Percentiles rank a stretch among this genome's conserved stretches.
Evolutionary conservation across 2,329 filamentous ascomycete genomes (phyloP).

Genomic region (Fusarium brevicatenulatum): DNA sequence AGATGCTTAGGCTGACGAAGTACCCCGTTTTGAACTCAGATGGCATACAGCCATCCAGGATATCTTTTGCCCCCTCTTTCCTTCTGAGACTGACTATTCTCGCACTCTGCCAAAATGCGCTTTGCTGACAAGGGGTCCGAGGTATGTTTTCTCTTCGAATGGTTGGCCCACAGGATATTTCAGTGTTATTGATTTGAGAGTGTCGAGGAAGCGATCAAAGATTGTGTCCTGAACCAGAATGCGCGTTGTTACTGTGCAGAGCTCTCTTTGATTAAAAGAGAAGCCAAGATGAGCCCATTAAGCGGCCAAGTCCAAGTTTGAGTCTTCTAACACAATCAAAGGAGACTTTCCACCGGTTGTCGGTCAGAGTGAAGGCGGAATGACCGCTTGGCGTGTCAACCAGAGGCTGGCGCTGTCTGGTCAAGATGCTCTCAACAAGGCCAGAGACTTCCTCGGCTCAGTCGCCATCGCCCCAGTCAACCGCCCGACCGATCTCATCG

Average conservation of each 20-base stretch:
- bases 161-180: neutral
- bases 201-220: neutral
- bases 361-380: neutral
- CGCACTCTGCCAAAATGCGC: neutral
- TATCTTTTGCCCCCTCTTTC: neutral
- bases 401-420: neutral
- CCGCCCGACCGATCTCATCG: neutral
- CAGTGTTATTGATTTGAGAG: neutral
- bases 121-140: neutral
- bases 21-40: neutral
- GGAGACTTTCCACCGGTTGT: neutral
- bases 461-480: neutral
- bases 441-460: neutral
- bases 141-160: neutral
- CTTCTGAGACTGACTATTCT: neutral
- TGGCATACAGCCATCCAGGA: neutral
- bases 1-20: neutral
- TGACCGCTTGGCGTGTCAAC: neutral
- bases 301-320: neutral
- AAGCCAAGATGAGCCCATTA: neutral
- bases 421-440: neutral
- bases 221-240: neutral
- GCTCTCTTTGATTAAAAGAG: slow-evolving; percentile 1
- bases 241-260: neutral
- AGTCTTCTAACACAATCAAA: neutral